Evolutionary conservation across 179 eudicot genomes (phyloP), one percentile per base, ranked within the genome.

Genomic region (Patellifolia procumbens): DNA sequence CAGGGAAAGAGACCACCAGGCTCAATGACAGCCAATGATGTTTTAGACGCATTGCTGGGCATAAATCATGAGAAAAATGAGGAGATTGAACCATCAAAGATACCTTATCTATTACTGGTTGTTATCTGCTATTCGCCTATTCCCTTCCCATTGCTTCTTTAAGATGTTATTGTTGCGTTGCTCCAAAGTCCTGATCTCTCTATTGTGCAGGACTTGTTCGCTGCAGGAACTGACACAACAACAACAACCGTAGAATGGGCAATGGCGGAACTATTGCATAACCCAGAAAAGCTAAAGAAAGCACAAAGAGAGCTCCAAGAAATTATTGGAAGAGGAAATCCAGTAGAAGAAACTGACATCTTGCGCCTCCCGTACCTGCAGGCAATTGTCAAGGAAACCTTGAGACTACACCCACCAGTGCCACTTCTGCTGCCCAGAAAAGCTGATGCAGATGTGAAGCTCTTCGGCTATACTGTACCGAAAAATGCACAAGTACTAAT

Each of bases 21-120:
- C 20, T 26, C 73, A 34, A 28, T 39, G 2, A 55, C 49, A 34
- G 35, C 3, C 32, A 64, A 58, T 68, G 89, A 86, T 68, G 79
- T 81, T 7, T 37, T 86, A 22, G 90, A 88, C 51, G 80, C 83
- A 4, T 63, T 88, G 59, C 83, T 85, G 22, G 37, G 73, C 22
- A 63, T 62, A n/a, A 55, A 20, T 55, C 60, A 9, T 55, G 28
- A 20, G 24, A 81, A 74, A 12, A 75, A 70, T 9, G 83, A 83
- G 2, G 83, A 80, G 20, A 76, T 81, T 22, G 76, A 78, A 53
- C 76, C 48, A 63, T 63, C 86, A 45, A 26, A 80, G 63, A 35
- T 81, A 75, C 79, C 82, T 42, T 17, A 32, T 75, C 69, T 84
- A 74, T 66, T 70, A 63, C 5, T 81, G 86, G 91, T 88, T 31